phyloP scores from a whole-genome alignment of 371 early-diverging fungal species.

The Mortierella sp. region DNA sequence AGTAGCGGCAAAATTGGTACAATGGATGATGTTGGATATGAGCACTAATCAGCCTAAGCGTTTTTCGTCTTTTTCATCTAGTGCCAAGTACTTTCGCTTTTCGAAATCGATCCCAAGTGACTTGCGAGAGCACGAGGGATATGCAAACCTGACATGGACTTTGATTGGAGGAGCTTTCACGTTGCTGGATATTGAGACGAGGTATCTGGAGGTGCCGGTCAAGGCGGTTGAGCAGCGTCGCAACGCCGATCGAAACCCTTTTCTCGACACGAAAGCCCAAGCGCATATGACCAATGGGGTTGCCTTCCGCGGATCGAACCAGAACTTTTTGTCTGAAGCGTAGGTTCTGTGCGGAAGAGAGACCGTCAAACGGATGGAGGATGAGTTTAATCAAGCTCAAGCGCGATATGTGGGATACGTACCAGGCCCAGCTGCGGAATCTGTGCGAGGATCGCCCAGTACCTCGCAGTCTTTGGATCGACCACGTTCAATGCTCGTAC shows the following conservation, averaged over 20 bases:
- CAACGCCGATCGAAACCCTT: neutral
- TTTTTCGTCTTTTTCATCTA: neutral
- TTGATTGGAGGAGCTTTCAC: neutral
- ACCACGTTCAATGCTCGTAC: neutral
- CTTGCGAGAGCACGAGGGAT: conserved; percentile 7
- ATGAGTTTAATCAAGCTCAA: conserved; percentile 14
- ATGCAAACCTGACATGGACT: neutral
- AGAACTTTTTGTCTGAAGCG: conserved; percentile 9
- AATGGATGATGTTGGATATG: too few relatives aligned
- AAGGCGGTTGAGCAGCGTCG: neutral
- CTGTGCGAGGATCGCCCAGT: neutral
- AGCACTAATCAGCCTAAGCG: neutral
- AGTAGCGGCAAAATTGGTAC: neutral
- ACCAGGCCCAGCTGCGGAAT: neutral
- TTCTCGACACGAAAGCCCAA: conserved; percentile 5
- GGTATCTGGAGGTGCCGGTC: neutral
- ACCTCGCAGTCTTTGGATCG: conserved; percentile 10
- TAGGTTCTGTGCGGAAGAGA: neutral
- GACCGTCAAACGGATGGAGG: neutral
- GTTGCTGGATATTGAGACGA: neutral
- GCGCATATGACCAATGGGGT: conserved; percentile 9
- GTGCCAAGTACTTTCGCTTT: conserved; percentile 1
- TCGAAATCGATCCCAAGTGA: neutral
- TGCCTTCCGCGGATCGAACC: neutral
- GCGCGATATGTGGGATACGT: conserved; percentile 3